Percentiles rank a stretch among this genome's conserved stretches.
Evolutionary conservation across 371 early-diverging fungal genomes (phyloP).

Genomic region (Rhizopus microsporus): DNA sequence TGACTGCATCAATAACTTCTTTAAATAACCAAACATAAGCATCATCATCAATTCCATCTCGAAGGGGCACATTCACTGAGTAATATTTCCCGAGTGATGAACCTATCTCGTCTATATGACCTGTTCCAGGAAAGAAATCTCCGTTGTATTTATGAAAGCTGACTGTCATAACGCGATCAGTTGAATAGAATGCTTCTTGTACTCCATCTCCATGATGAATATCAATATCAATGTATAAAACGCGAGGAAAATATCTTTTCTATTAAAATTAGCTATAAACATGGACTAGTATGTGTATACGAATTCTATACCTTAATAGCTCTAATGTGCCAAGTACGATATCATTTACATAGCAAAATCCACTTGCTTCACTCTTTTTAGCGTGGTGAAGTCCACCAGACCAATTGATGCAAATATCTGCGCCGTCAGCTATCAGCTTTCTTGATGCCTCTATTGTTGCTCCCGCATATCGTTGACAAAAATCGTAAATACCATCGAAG

Average conservation of each 20-base stretch:
- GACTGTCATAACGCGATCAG: conserved; percentile 92
- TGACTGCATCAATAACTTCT: conserved; percentile 77
- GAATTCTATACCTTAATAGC: conserved; percentile 63
- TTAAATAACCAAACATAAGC: conserved; percentile 85
- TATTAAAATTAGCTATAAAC: neutral
- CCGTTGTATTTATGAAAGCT: conserved; percentile 95
- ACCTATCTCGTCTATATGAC: conserved; percentile 81
- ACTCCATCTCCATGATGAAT: conserved; percentile 98
- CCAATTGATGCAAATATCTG: conserved; percentile 94
- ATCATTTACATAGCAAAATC: conserved; percentile 97
- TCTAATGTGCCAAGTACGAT: conserved; percentile 92
- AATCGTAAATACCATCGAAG: conserved; percentile 97
- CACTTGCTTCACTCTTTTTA: conserved; percentile 89
- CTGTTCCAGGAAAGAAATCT: conserved; percentile 94
- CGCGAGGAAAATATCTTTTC: conserved; percentile 71
- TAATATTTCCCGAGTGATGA: conserved; percentile 75
- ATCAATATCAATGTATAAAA: conserved; percentile 95
- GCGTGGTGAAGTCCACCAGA: conserved; percentile 97
- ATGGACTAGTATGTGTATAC: neutral
- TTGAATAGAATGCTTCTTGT: conserved; percentile 91
- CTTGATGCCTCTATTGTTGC: conserved; percentile 87
- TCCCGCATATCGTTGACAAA: conserved; percentile 88
- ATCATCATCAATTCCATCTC: conserved; percentile 89
- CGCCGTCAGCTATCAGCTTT: conserved; percentile 71
- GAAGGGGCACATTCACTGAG: conserved; percentile 90